Base-by-base conservation (phyloP, 495 filamentous ascomycete species). In the Viridothelium virens region DNA sequence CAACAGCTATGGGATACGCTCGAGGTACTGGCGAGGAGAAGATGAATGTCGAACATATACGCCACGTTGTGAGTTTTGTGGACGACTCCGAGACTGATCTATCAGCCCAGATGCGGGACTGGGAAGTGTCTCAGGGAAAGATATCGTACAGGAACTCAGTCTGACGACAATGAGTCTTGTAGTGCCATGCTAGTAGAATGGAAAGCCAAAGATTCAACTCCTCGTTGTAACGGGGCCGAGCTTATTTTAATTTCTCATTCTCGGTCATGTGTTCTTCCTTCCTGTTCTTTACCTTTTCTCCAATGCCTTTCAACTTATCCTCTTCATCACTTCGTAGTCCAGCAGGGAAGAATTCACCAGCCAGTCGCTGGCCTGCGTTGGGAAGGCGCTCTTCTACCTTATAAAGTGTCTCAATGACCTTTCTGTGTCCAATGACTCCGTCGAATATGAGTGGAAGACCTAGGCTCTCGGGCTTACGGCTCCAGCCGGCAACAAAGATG, bases 1-100 rank as follows among this genome's bases (percentile, higher is more conserved):
- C 67, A 7, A 68, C 71, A 1, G 74, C 75, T 4, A 33, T 72
- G 66, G 66, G 61, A 18, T 41, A 69, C 5, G 73, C 73, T 4
- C 38, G 63, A 6, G 70, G 25, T 10, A 33, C 6, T 14, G 53
- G 53, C n/a, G 5, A 53, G 48, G 53, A 59, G 31, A 59, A 59
- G 36, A 34, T 59, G 31, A 6, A 33, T 33, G 25, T 34, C 5
- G 31, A 59, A 59, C 25, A 59, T 14, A 18, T 59, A 7, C 25
- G 31, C n/a, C 25, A 59, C 25, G 53, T 59, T 59, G 53, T 36
- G 31, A 18, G 25, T 14, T 59, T 59, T 59, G 53, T 59, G n/a
- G 25, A 36, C n/a, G 53, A 59, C 31, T 59, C 36, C 18, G 36
- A 59, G 31, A 36, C 25, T 10, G 53, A 59, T 33, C 18, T 59